Conservation (phyloP, 441 rosid species). For the Erodium chrysanthum region DNA sequence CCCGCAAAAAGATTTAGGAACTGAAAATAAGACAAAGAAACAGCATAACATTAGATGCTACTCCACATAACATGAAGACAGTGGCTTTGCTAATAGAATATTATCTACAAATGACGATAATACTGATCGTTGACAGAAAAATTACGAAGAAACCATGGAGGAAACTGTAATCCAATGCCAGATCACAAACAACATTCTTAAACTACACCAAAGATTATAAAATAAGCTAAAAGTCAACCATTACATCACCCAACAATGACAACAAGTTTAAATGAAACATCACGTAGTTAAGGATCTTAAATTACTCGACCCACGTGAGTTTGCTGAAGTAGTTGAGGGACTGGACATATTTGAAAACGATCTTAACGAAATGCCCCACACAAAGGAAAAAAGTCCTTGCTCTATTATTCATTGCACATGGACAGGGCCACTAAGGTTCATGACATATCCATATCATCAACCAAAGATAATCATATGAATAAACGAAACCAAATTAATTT, state of each 20-base stretch:
- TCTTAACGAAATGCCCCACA: not conserved
- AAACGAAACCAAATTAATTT: not conserved
- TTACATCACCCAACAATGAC: not conserved
- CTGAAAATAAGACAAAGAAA: constrained; percentile 1
- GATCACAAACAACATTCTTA: not conserved
- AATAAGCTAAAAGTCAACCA: not conserved
- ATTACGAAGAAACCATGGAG: not conserved
- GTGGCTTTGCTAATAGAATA: not conserved
- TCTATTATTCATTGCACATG: not conserved
- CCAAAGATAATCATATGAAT: not conserved
- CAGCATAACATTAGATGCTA: not conserved
- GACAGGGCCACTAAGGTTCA: constrained; percentile 1
- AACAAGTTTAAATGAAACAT: not conserved
- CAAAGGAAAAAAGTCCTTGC: not conserved
- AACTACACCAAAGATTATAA: not conserved
- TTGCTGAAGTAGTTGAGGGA: not conserved
- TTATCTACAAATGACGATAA: too few relatives aligned
- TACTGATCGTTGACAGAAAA: not conserved
- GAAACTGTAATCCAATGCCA: not conserved
- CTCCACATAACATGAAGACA: not conserved
- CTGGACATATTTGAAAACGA: not conserved
- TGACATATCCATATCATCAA: not conserved
- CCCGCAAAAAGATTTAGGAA: not conserved
- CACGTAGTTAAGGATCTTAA: not conserved
- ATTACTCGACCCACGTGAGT: not conserved